phyloP scores from a whole-genome alignment of 169 alveolate genomes.

The Theileria equi region DNA sequence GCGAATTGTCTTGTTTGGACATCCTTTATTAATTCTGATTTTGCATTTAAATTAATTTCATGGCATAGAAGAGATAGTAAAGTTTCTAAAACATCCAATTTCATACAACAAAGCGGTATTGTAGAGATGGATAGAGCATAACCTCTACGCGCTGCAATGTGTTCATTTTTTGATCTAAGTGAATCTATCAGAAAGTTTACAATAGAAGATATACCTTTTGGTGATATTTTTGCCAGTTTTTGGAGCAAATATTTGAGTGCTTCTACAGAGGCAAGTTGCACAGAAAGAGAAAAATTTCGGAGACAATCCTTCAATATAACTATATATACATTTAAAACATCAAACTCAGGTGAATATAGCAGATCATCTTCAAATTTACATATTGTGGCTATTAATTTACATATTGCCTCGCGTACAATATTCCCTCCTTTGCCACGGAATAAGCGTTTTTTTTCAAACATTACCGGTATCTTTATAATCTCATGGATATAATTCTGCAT shows the following conservation, averaged over 20 bases:
- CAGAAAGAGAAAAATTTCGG: slow-evolving; percentile 34
- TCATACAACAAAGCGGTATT: background rate
- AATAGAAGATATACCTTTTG: background rate
- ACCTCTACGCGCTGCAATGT: slow-evolving; percentile 47
- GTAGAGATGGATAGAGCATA: slow-evolving; percentile 41
- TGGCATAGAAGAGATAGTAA: slow-evolving; percentile 23
- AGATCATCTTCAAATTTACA: slow-evolving; percentile 18
- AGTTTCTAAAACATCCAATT: background rate
- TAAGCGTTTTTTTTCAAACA: slow-evolving; percentile 30
- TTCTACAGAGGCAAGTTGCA: slow-evolving; percentile 55
- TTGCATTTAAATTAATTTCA: slow-evolving; percentile 11
- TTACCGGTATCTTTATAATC: slow-evolving; percentile 31
- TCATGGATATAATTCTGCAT: slow-evolving; percentile 3
- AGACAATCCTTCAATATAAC: slow-evolving; percentile 41
- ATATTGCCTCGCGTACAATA: slow-evolving; percentile 33
- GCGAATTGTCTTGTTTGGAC: slow-evolving; percentile 49
- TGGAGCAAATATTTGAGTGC: slow-evolving; percentile 11
- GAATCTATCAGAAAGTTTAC: slow-evolving; percentile 7
- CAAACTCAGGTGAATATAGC: background rate
- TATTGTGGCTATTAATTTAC: slow-evolving; percentile 21
- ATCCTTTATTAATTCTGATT: slow-evolving; percentile 8
- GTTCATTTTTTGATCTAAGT: slow-evolving; percentile 5
- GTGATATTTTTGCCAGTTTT: background rate
- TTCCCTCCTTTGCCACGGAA: slow-evolving; percentile 29
- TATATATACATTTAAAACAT: slow-evolving; percentile 11